Percentiles rank a stretch among this genome's conserved stretches.
Evolutionary conservation across 192 early-diverging fungal species (phyloP).

Genomic region (Backusella macrospora): DNA sequence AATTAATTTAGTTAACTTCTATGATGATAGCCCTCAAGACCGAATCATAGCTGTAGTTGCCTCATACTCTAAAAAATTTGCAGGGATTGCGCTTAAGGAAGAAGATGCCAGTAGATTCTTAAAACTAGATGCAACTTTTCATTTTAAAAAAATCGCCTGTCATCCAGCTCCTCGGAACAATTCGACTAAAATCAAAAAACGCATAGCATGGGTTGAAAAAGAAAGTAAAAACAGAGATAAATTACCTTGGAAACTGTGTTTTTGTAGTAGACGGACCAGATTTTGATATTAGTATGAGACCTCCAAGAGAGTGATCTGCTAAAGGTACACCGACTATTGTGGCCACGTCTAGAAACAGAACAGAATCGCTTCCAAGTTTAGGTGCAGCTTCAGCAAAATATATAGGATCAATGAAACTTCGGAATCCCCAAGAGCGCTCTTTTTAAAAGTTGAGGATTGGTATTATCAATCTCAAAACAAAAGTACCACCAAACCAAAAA

Average conservation of each 20-base stretch:
- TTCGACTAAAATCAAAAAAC: constrained; percentile 7
- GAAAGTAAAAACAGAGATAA: neutral
- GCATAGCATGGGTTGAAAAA: constrained; percentile 7
- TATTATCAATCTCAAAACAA: neutral
- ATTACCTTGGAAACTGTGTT: constrained; percentile 19
- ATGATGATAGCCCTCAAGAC: constrained; percentile 16
- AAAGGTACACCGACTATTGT: constrained; percentile 12
- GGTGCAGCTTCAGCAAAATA: constrained; percentile 14
- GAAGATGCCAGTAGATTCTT: neutral
- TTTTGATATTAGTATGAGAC: neutral
- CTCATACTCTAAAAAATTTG: neutral
- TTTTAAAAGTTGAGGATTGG: neutral
- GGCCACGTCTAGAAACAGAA: neutral
- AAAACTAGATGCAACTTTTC: neutral
- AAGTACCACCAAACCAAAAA: constrained; percentile 12
- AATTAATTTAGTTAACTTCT: neutral
- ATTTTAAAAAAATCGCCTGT: neutral
- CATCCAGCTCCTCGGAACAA: neutral
- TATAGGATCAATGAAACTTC: constrained; percentile 11
- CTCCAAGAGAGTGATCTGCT: neutral
- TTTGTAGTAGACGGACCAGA: constrained; percentile 22
- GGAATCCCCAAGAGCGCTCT: too few species aligned
- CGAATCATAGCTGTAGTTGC: neutral
- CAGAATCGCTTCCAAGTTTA: constrained; percentile 1
- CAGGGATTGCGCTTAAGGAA: neutral